Base-by-base conservation (phyloP, 1,284 basidiomycete genomes). In the Trichosporon inkin region DNA sequence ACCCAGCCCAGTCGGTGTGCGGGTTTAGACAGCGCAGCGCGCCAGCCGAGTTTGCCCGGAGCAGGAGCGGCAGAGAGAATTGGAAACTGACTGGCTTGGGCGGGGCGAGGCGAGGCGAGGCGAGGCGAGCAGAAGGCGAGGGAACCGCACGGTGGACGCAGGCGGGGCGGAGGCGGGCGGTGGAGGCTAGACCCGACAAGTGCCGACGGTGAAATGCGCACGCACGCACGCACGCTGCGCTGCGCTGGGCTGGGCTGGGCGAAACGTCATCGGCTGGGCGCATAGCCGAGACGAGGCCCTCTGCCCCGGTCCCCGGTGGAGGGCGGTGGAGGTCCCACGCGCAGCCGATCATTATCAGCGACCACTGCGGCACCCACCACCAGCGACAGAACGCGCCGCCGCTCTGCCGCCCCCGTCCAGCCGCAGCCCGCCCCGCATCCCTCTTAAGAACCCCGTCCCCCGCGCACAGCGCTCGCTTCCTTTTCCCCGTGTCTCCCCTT, bases 151-250 rank as follows among this genome's bases (percentile, higher is more conserved):
- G n/a, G n/a, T n/a, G n/a, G n/a, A n/a, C n/a, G n/a, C n/a, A n/a
- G n/a, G n/a, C n/a, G n/a, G n/a, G n/a, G n/a, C n/a, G n/a, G n/a
- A n/a, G n/a, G n/a, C n/a, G n/a, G n/a, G n/a, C n/a, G n/a, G n/a
- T n/a, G n/a, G n/a, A n/a, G n/a, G n/a, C n/a, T 47, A 47, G 41
- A 47, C 41, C 41, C 41, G 41, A 47, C 41, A 47, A 47, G 41
- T 47, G 41, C 41, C 41, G 41, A 47, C 41, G 41, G 41, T 28
- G 41, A 47, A 47, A 47, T 47, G 41, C 16, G 7, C 35, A 7
- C 35, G 20, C 13, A 11, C 28, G 41, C 41, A 14, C 41, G 22
- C 41, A 6, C 41, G 20, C 20, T 11, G 41, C 20, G 20, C 41
- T 47, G 41, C 41, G 41, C 41, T 47, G n/a, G n/a, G n/a, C n/a